Evolutionary conservation across 2,329 filamentous ascomycete genomes (phyloP), one percentile per base, ranked within the genome.

Genomic region (Pseudocercospora crystallina): DNA sequence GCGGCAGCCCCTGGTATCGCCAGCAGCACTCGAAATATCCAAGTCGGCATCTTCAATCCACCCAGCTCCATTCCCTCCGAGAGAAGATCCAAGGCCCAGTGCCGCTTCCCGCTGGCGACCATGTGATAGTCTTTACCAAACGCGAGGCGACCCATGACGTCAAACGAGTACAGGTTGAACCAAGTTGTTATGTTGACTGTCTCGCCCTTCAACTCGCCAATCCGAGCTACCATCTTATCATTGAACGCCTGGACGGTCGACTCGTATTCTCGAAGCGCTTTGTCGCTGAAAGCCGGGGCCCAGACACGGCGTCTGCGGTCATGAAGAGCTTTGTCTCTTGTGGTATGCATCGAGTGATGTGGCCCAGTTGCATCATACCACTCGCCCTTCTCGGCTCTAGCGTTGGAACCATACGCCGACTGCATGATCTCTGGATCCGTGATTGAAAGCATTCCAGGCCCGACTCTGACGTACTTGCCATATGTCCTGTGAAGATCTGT

Each of bases 41-140:
- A 73, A 2, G 57, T 58, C 5, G 67, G 69, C 7, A 61, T 45
- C 33, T 53, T 51, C 11, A 53, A 58, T 5, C 51, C 61, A n/a
- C 60, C 39, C 3, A 59, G 51, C 32, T 59, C 47, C 60, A 70
- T 63, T 5, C 64, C 66, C 26, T 66, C 65, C 1, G 61, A 68
- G 8, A 77, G 61, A 1, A 71, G 65, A 30, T 66, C 59, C 11
- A 73, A 66, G 2, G 67, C 69, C 62, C 63, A 69, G 43, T 71
- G 67, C 15, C 63, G 48, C 30, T 65, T 57, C 8, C 63, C 65
- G 8, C 59, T 56, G 15, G 70, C 63, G 13, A 74, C 61, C 61
- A 70, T 73, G 30, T 69, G 65, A 56, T 73, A 73, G 40, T 73
- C 61, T 44, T 69, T 64, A 4, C 71, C 73, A 57, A 77, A 77